Percentiles rank a stretch among this genome's conserved stretches.
These are phyloP conservation scores for Dendrothele bispora DNA, from an alignment of 768 basidiomycete genomes.

Conservation along the genomic window DNA sequence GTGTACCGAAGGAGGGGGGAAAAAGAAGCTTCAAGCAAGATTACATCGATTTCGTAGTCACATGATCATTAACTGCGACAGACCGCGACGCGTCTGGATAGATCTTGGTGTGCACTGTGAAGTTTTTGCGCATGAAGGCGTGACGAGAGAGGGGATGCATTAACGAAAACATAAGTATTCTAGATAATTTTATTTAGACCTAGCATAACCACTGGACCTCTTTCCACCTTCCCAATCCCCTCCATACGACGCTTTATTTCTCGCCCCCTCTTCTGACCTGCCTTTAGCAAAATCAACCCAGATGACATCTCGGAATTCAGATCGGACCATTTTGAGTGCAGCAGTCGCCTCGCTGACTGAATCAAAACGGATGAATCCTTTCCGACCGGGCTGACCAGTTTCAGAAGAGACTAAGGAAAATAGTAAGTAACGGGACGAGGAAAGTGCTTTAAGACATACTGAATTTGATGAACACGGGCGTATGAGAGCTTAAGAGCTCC, in stretches of 20 bases:
- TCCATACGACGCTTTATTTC: constrained; percentile 2
- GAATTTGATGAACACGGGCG: neutral
- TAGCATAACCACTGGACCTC: neutral
- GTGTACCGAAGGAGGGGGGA: too few relatives aligned
- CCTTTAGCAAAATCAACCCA: neutral
- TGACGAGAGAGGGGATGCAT: too few relatives aligned
- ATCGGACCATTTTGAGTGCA: neutral
- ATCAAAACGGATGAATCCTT: neutral
- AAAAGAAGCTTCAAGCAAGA: too few relatives aligned
- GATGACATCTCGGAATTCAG: neutral
- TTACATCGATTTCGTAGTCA: too few relatives aligned
- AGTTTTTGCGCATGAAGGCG: too few relatives aligned
- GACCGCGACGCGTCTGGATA: too few relatives aligned
- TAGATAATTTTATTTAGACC: too few relatives aligned
- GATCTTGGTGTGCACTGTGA: too few relatives aligned
- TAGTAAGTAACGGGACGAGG: neutral
- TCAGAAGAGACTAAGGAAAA: neutral
- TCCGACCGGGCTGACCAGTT: constrained; percentile 4
- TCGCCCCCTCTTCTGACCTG: neutral
- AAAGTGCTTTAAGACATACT: neutral
- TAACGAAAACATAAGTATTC: too few relatives aligned
- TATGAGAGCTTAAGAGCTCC: neutral
- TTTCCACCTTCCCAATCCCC: constrained; percentile 1
- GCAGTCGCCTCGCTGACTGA: neutral
- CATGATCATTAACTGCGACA: too few relatives aligned